Base-by-base conservation (phyloP, 371 early-diverging fungal species). In the Dentiscutata heterogama region DNA sequence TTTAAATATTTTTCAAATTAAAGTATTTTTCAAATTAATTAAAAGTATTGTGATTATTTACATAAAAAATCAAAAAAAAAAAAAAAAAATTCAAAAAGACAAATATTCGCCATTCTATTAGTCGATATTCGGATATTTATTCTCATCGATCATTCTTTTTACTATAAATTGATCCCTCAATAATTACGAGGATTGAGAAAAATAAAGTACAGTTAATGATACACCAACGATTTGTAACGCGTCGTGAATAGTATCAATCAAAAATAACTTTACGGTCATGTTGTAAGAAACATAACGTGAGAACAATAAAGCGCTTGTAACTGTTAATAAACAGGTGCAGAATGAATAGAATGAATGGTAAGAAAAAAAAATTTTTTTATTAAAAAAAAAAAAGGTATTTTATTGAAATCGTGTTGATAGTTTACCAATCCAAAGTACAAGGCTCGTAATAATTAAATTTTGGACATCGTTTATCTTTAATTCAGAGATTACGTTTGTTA, bases 341-440 rank as follows among this genome's bases (percentile, higher is more conserved):
- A 68, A 31, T 39, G 6, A 20, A 3, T 39, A 6, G 13, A 42
- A 39, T 46, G 39, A 7, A n/a, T 42, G 35, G 2, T 39, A n/a
- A 67, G 16, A 39, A 29, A n/a, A n/a, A n/a, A n/a, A n/a, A n/a
- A n/a, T n/a, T n/a, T 20, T 68, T 18, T 20, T 39, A 46, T 20
- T 18, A n/a, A 68, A n/a, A 3, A 58, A 58, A 58, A 3, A 58
- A 58, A 56, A 20, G 16, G 10, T 2, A 13, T 2, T 8, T 58
- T n/a, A 39, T 10, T 42, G 14, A 70, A 65, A 31, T 65, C 10
- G 35, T 10, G 46, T 31, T 13, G 27, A n/a, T 31, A 4, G 29
- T 27, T 75, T 75, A 75, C 75, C 75, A 39, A 75, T 11, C 75
- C 75, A 75, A 20, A 75, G 54, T n/a, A 53, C 7, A 8, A 75